Conservation (phyloP, 2,329 filamentous ascomycete species). For the Aspergillus persii region DNA sequence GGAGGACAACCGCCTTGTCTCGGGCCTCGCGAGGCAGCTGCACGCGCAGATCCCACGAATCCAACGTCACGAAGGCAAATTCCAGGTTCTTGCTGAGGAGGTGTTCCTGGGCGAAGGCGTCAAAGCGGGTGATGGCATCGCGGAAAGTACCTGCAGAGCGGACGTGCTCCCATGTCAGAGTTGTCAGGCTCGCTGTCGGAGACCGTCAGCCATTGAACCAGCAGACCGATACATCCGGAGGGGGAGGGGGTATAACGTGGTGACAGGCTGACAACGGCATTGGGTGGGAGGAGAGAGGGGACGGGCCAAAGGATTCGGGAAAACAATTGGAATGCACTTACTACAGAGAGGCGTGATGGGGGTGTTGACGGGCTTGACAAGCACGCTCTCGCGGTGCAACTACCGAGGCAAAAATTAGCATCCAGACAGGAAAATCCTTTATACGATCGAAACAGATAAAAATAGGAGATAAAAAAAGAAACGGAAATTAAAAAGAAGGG, state of each 20-base stretch:
- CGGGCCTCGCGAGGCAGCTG: constrained; percentile 96
- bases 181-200: constrained; percentile 82
- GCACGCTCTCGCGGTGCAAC: constrained; percentile 91
- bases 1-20: constrained; percentile 95
- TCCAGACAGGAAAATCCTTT: no score
- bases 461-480: no score
- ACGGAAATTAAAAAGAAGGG: not conserved
- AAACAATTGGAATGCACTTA: constrained; percentile 57
- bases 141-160: constrained; percentile 95
- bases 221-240: constrained; percentile 19
- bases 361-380: constrained; percentile 98
- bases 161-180: constrained; percentile 98
- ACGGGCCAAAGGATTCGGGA: not conserved
- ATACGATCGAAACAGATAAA: no score
- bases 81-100: constrained; percentile 87
- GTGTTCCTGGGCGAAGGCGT: constrained; percentile 89
- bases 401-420: constrained; percentile 38
- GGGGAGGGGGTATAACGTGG: not conserved
- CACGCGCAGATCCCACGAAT: constrained; percentile 97
- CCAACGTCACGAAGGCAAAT: constrained; percentile 97
- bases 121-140: constrained; percentile 93
- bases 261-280: constrained; percentile 1
- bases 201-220: constrained; percentile 28
- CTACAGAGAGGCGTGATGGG: constrained; percentile 98
- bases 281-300: not conserved